These are phyloP conservation scores for Penicillium canariense DNA, from an alignment of 495 filamentous ascomycete genomes.

Conservation along the genomic window DNA sequence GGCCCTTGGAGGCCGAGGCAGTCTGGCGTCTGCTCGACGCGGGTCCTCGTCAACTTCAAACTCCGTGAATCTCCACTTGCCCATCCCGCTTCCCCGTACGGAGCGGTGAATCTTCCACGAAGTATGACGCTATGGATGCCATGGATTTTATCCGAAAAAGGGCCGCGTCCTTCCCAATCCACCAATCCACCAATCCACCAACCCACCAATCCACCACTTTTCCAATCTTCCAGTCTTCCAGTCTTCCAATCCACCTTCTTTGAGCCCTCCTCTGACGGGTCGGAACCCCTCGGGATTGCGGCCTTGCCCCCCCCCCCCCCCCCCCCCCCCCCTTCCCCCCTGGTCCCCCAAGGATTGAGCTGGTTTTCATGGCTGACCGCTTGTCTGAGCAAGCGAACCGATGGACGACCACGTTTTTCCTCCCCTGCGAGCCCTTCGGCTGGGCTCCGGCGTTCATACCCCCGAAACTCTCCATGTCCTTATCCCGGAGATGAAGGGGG, in stretches of 20 bases:
- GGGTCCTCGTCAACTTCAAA: background rate
- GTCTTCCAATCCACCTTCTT: background rate
- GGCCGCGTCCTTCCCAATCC: too few species aligned
- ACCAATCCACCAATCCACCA: too few species aligned
- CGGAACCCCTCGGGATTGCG: constrained; percentile 20
- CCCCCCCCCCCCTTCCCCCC: background rate
- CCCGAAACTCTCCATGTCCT: too few species aligned
- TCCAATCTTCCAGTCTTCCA: background rate
- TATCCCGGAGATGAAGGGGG: constrained; percentile 15
- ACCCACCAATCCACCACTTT: constrained; percentile 1
- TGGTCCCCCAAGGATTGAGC: too few species aligned
- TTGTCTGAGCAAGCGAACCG: constrained; percentile 16
- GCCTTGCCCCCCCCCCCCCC: background rate
- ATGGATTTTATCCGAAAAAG: too few species aligned
- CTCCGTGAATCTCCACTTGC: background rate
- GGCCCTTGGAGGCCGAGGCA: background rate
- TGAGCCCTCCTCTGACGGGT: background rate
- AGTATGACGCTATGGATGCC: too few species aligned
- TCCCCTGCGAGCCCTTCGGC: too few species aligned
- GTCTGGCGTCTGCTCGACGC: too few species aligned
- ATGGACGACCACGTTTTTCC: constrained; percentile 10
- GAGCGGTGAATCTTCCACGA: constrained; percentile 1
- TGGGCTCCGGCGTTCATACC: too few species aligned
- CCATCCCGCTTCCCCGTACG: background rate
- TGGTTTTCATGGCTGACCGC: constrained; percentile 15